Evolutionary conservation across 106 monocot genomes (phyloP).

Genomic region (Gastrodia elata): DNA sequence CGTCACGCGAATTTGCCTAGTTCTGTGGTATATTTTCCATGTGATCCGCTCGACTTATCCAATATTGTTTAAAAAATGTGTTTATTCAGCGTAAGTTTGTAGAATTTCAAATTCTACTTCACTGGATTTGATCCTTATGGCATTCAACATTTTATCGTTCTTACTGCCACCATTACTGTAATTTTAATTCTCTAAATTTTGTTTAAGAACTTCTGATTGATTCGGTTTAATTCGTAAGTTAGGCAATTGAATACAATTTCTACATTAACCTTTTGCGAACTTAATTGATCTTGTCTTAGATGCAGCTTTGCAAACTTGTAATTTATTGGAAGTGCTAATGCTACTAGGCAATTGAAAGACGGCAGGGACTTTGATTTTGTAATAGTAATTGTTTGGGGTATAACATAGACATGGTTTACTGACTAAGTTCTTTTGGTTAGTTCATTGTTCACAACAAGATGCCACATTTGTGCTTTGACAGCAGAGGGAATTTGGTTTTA

Average conservation of each 20-base stretch:
- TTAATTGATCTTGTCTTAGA: background rate
- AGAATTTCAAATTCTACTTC: background rate
- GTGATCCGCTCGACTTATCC: background rate
- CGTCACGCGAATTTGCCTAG: background rate
- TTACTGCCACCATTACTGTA: too few relatives aligned
- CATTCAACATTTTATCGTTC: background rate
- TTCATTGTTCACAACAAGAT: background rate
- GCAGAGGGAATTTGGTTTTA: background rate
- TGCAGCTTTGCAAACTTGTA: background rate
- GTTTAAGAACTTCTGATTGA: background rate
- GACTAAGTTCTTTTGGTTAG: background rate
- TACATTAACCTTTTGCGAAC: background rate
- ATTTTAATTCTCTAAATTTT: background rate
- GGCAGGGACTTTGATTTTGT: background rate
- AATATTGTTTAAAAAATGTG: background rate
- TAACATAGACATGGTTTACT: background rate
- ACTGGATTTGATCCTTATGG: background rate
- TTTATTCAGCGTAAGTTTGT: background rate
- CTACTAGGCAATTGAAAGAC: background rate
- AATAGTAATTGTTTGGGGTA: background rate
- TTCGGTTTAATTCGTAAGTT: background rate
- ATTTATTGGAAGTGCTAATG: background rate
- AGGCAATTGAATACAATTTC: background rate
- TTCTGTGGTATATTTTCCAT: background rate
- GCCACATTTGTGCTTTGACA: background rate